Evolutionary conservation across 2,329 filamentous ascomycete species (phyloP), one percentile per base, ranked within the genome.

Genomic region (Lojkania enalia): DNA sequence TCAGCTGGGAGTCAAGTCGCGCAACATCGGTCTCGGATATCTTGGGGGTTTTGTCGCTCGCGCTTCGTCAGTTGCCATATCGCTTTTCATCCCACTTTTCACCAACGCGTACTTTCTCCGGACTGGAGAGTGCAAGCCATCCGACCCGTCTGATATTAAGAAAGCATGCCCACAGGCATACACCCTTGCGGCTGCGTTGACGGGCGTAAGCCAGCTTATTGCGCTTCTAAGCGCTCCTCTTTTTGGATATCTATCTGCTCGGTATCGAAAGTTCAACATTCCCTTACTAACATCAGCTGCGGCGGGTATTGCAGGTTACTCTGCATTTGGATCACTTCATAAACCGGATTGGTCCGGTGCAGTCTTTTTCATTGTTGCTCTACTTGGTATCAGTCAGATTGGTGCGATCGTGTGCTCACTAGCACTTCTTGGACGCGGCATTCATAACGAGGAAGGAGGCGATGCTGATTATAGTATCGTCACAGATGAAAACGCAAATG

Each of bases 321-420:
- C 81, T 3, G 73, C 80, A 2, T 90, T 99, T 56, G 88, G 88
- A 0, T 77, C 81, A n/a, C 77, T 96, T 2, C 72, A 78, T 12
- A 95, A 85, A 57, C 90, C 91, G 0, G 83, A 87, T 23, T 88
- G 88, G 14, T 82, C 77, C 23, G 79, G 82, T 0, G 75, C 73
- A 9, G 83, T 96, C 13, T 90, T 95, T 63, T 53, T 91, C 11
- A 80, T 92, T 13, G 89, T 90, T 31, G 82, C 86, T 0, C 72
- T 96, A 14, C 83, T 97, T 29, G 94, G 94, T 12, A 82, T 96
- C 62, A 95, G 89, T 60, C 94, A 99, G 70, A 97, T 99, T 50
- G 94, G 92, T 2, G 87, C 90, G 9, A 97, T 99, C 47, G 94
- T 99, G 1, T 96, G 91, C 72, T 95, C 89, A 53, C 79, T 99